Evolutionary conservation across 805 yeast species (phyloP), one percentile per base, ranked within the genome.

Genomic region (Saitoella complicata): DNA sequence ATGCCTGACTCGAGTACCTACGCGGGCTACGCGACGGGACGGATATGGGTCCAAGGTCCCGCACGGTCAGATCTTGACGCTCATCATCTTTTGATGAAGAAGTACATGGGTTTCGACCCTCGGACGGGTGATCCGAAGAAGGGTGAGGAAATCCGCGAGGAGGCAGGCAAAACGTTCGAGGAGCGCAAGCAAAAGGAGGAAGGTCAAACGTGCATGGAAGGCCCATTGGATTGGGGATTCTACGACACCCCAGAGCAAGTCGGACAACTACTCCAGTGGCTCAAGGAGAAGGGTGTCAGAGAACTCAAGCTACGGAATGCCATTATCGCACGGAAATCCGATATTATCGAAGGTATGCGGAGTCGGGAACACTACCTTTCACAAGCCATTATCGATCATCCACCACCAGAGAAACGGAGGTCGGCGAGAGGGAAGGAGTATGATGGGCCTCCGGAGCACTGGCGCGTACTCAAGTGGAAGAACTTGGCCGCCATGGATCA

Each of bases 11-110:
- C 21, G 21, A 21, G 21, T 21, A 21, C 21, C 21, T 21, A 21
- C 21, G 21, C 21, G 21, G 71, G 76, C 0, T 85, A 80, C 55
- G 67, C 80, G 31, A 80, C 82, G 79, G 95, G 95, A 5, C 68
- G 82, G 45, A 57, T 87, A 11, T 86, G 94, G 91, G 71, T 91
- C 2, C 96, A 86, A 59, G 98, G 98, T 0, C 97, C 97, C 1
- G 68, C 56, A 2, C 67, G 64, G 31, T 77, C 72, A 12, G 72
- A 71, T 37, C 51, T 67, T 4, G 55, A 59, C 12, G 53, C 55
- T 29, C 45, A 42, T 34, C 50, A 43, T 32, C 51, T n/a, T 12
- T 48, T 8, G 32, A 29, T n/a, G 46, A 45, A 12, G 48, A 50
- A 13, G 43, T 47, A 31, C 42, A 41, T 12, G 33, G 42, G 13